A percentile compares a stretch with the other conserved stretches of the same genome.
These are phyloP conservation scores for Scleroderma citrinum DNA, from an alignment of 768 basidiomycete genomes.

Conservation along the genomic window DNA sequence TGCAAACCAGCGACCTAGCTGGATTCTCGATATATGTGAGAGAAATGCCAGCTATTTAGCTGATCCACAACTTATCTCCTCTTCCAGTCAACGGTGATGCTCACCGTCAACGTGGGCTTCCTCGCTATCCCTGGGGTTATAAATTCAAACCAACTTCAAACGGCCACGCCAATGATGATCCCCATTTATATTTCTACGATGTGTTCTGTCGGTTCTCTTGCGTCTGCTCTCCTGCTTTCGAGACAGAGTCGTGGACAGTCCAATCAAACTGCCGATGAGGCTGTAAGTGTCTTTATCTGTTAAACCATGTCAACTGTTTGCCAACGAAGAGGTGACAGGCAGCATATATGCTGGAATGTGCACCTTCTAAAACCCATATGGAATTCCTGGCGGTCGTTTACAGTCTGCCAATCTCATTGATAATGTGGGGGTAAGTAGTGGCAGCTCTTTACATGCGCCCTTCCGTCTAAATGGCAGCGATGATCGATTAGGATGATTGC, in stretches of 20 bases:
- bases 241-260: slow-evolving; percentile 29
- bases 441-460: not conserved
- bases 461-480: not conserved
- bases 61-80: not conserved
- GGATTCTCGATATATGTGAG: slow-evolving; percentile 6
- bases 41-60: not conserved
- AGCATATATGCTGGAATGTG: not conserved
- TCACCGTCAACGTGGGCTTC: slow-evolving; percentile 29
- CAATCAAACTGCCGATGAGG: slow-evolving; percentile 31
- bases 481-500: not conserved
- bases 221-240: slow-evolving; percentile 2
- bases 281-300: slow-evolving; percentile 23
- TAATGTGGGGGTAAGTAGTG: not conserved
- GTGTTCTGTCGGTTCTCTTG: slow-evolving; percentile 4
- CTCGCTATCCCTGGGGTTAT: slow-evolving; percentile 23
- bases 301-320: not conserved
- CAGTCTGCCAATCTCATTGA: not conserved
- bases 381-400: not conserved
- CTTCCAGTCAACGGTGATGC: slow-evolving; percentile 29
- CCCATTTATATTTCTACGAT: slow-evolving; percentile 4
- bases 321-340: not conserved
- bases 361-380: not conserved
- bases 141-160: slow-evolving; percentile 13
- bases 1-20: not conserved
- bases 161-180: not conserved